Conservation (phyloP, 2,329 filamentous ascomycete species). For the Fusarium sp. region DNA sequence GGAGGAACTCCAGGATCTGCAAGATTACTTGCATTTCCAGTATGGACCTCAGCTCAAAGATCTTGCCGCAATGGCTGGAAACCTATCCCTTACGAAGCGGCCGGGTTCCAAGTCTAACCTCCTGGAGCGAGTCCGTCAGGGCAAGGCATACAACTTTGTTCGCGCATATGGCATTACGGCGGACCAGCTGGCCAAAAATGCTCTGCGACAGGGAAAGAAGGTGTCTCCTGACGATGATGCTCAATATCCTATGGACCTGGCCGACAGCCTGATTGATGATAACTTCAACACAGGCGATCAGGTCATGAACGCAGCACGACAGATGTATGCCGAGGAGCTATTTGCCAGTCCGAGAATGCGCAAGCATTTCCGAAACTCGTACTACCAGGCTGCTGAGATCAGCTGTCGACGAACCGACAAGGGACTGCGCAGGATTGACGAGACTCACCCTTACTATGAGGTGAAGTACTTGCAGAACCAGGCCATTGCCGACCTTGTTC, state of each 20-base stretch:
- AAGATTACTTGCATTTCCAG: constrained; percentile 96
- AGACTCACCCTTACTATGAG: constrained; percentile 95
- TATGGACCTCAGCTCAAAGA: constrained; percentile 89
- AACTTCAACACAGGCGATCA: constrained; percentile 81
- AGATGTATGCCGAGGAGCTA: constrained; percentile 92
- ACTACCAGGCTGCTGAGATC: constrained; percentile 85
- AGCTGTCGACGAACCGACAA: constrained; percentile 94
- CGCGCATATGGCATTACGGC: constrained; percentile 90
- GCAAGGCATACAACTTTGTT: constrained; percentile 84
- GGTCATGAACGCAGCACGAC: constrained; percentile 81
- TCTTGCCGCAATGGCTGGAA: constrained; percentile 71
- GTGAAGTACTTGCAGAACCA: constrained; percentile 97
- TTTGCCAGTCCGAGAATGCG: constrained; percentile 89
- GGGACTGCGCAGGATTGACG: constrained; percentile 91
- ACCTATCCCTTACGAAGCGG: constrained; percentile 76
- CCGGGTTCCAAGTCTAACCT: constrained; percentile 84
- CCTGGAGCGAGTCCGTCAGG: constrained; percentile 85
- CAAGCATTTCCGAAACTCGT: constrained; percentile 83
- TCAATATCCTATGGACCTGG: constrained; percentile 84
- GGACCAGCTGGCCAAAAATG: constrained; percentile 89
- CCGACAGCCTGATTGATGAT: constrained; percentile 78
- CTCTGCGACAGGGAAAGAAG: constrained; percentile 79
- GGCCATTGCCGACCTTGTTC: constrained; percentile 82
- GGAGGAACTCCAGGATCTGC: constrained; percentile 95
- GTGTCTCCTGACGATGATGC: constrained; percentile 86